Percentiles rank a stretch among this genome's conserved stretches.
These are phyloP conservation scores for Oryza glumipatula DNA, from an alignment of 176 grass and related monocot species.

Conservation along the genomic window DNA sequence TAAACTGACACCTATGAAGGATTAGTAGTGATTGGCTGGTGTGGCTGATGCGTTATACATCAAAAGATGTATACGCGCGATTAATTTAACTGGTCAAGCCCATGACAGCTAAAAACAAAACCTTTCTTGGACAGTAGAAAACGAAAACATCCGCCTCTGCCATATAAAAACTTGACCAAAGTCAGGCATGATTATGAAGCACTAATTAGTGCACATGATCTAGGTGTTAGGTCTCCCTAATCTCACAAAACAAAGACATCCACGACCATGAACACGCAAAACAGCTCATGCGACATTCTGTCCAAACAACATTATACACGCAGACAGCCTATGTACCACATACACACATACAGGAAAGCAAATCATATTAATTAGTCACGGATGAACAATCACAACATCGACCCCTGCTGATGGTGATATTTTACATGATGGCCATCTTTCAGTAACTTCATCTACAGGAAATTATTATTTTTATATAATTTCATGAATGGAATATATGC, in stretches of 20 bases:
- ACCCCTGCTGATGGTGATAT: background rate
- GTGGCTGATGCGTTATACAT: too few species aligned
- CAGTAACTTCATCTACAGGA: background rate
- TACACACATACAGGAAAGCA: background rate
- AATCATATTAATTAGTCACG: background rate
- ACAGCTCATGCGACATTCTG: background rate
- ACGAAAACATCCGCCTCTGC: background rate
- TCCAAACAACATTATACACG: slow-evolving; percentile 2
- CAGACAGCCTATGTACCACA: background rate
- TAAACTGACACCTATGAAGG: too few species aligned
- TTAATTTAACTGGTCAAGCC: background rate
- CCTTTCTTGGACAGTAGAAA: background rate
- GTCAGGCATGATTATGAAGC: background rate
- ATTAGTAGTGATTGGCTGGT: too few species aligned
- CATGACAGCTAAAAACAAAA: background rate
- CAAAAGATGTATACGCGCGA: too few species aligned
- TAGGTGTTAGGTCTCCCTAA: background rate
- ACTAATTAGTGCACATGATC: background rate
- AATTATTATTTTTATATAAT: background rate
- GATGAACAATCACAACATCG: background rate
- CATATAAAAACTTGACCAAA: background rate
- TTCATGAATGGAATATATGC: background rate
- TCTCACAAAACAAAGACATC: background rate
- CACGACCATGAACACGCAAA: background rate
- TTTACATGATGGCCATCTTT: background rate